Evolutionary conservation across 176 grass and related monocot genomes (phyloP), one percentile per base, ranked within the genome.

Genomic region (Ensete glaucum): DNA sequence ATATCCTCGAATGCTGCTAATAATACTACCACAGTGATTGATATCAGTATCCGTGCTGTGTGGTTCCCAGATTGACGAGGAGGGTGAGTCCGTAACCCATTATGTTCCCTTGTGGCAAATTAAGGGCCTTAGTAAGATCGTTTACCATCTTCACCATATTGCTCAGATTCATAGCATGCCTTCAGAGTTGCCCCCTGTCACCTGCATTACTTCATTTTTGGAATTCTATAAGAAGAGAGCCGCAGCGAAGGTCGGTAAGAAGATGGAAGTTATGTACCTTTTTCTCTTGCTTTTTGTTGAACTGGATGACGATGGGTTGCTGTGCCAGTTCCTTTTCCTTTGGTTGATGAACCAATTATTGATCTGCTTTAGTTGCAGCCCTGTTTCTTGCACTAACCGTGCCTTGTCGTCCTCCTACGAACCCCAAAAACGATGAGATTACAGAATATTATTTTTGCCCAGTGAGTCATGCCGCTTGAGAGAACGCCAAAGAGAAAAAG

Each of bases 321-420:
- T 77, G 75, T 77, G 75, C 75, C 75, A 77, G 49, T 77, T 77
- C 49, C 75, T 77, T 49, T 77, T 77, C 49, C 75, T 77, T 77
- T 77, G 60, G 58, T 77, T 77, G 75, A 77, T 77, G 75, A 77
- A 77, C 75, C 75, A 77, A 20, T 77, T 77, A 60, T 77, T 77
- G 2, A 77, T 77, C 49, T 77, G 75, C 49, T 77, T 77, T 13
- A 77, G 75, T 19, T 77, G 75, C 49, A 77, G 58, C 9, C 60
- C 75, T 10, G 75, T 77, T 65, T 66, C 75, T 25, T 77, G 75
- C 75, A 77, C 60, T n/a, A 77, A 60, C 49, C 50, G 75, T 19
- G 75, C 59, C 50, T 77, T 77, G 43, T 77, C 75, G 3, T 77
- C 75, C 21, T 77, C 75, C 75, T 77, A 48, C 27, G 13, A 73